These are phyloP conservation scores for Talaromyces sp. DNA, from an alignment of 2,329 filamentous ascomycete genomes.

Conservation along the genomic window DNA sequence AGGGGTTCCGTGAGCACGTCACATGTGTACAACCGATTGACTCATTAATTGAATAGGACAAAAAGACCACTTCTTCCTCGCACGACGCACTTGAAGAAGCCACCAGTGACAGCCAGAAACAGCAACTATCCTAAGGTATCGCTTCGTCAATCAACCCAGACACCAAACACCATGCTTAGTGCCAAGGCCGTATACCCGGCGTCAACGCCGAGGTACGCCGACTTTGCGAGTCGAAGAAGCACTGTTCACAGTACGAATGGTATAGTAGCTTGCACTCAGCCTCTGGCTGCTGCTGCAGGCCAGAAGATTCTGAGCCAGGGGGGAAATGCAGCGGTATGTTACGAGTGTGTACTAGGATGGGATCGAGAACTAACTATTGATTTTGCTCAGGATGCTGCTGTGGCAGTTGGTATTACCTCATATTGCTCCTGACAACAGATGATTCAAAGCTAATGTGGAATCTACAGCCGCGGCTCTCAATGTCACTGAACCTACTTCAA, in stretches of 20 bases:
- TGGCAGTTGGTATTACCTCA: slow-evolving; percentile 71
- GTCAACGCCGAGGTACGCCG: slow-evolving; percentile 38
- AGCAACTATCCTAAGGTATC: too few species aligned
- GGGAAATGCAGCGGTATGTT: slow-evolving; percentile 84
- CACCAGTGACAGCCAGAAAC: not conserved
- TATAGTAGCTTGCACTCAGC: slow-evolving; percentile 87
- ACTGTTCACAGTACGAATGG: slow-evolving; percentile 91
- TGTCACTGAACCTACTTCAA: slow-evolving; percentile 87
- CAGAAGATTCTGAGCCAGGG: slow-evolving; percentile 80
- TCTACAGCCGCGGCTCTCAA: slow-evolving; percentile 78
- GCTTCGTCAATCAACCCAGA: not conserved
- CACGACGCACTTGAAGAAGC: not conserved
- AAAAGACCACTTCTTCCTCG: not conserved
- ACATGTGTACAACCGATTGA: slow-evolving; percentile 1
- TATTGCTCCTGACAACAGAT: not conserved
- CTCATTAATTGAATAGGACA: not conserved
- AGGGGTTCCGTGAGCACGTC: slow-evolving; percentile 8
- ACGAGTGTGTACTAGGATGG: not conserved
- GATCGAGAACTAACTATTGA: slow-evolving; percentile 2
- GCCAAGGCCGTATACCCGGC: slow-evolving; percentile 52
- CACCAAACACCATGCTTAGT: slow-evolving; percentile 3
- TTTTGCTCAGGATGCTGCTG: slow-evolving; percentile 75
- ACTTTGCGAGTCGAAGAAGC: slow-evolving; percentile 70
- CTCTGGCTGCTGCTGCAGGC: slow-evolving; percentile 83
- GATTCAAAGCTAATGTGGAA: slow-evolving; percentile 12